Evolutionary conservation across 139 green algal species (phyloP).

Genomic region (Tetraselmis chui): DNA sequence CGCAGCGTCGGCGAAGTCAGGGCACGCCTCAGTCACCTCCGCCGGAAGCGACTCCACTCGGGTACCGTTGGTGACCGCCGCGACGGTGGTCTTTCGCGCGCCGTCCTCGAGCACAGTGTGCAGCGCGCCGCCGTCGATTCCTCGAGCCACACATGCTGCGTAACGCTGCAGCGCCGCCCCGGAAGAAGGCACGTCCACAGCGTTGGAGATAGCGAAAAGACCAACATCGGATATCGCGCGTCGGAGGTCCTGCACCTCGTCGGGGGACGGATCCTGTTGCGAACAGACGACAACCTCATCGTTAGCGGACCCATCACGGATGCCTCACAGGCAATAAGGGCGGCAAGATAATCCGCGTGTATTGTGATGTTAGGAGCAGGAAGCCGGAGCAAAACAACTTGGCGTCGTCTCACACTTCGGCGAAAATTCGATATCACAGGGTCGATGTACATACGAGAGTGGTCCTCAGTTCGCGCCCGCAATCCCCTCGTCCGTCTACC

Average conservation of each 20-base stretch:
- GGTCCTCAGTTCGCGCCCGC: no score
- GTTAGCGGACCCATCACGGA: no score
- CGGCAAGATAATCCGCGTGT: no score
- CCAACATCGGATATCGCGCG: neutral
- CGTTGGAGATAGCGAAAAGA: neutral
- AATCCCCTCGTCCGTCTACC: no score
- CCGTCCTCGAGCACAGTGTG: conserved; percentile 8
- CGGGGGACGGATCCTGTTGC: neutral
- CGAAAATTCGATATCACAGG: no score
- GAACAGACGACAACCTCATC: no score
- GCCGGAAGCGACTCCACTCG: conserved; percentile 2
- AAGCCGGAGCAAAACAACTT: no score
- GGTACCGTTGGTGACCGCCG: conserved; percentile 9
- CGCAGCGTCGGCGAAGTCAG: conserved; percentile 1
- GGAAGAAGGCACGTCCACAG: neutral
- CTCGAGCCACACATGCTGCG: neutral
- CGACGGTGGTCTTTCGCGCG: conserved; percentile 9
- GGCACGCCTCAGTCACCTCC: neutral
- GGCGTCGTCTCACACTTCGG: no score
- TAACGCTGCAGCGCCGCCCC: neutral
- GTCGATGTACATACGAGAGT: no score
- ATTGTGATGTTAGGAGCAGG: no score
- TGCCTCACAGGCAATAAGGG: no score
- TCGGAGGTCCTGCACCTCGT: neutral
- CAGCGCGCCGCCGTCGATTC: neutral